phyloP scores from a whole-genome alignment of 768 basidiomycete species.

The Arthromyces matolae region DNA sequence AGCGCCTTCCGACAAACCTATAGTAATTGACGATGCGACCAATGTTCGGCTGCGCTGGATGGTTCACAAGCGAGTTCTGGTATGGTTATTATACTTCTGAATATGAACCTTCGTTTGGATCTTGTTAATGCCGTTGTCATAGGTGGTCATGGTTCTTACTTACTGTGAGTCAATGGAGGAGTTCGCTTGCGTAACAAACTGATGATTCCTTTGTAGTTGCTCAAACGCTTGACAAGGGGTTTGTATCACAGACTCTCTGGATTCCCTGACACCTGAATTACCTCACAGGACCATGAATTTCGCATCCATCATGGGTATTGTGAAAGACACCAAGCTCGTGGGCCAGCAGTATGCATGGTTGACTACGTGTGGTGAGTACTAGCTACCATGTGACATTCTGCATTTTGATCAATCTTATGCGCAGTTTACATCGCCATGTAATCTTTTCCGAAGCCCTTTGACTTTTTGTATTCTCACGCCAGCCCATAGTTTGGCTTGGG shows the following conservation, averaged over 20 bases:
- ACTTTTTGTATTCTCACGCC: no score
- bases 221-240: slow-evolving; percentile 48
- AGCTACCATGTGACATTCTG: background rate
- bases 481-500: slow-evolving; percentile 33
- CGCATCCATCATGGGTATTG: slow-evolving; percentile 46
- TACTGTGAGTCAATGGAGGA: slow-evolving; percentile 29
- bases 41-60: slow-evolving; percentile 41
- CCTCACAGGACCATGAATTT: slow-evolving; percentile 38
- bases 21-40: slow-evolving; percentile 39
- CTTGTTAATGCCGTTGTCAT: background rate
- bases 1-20: slow-evolving; percentile 17
- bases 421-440: slow-evolving; percentile 41
- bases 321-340: slow-evolving; percentile 38
- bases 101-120: no score
- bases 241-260: slow-evolving; percentile 5
- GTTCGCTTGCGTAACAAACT: background rate
- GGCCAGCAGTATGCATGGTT: slow-evolving; percentile 51
- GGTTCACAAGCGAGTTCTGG: slow-evolving; percentile 44
- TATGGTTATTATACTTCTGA: slow-evolving; percentile 12
- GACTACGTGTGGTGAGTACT: slow-evolving; percentile 40
- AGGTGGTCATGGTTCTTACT: slow-evolving; percentile 43
- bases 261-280: background rate
- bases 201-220: slow-evolving; percentile 27
- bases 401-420: background rate
- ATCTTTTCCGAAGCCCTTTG: slow-evolving; percentile 2